A percentile compares a stretch with the other conserved stretches of the same genome.
Evolutionary conservation across 345 rosid genomes (phyloP).

Genomic region (Pelargonium nanum): DNA sequence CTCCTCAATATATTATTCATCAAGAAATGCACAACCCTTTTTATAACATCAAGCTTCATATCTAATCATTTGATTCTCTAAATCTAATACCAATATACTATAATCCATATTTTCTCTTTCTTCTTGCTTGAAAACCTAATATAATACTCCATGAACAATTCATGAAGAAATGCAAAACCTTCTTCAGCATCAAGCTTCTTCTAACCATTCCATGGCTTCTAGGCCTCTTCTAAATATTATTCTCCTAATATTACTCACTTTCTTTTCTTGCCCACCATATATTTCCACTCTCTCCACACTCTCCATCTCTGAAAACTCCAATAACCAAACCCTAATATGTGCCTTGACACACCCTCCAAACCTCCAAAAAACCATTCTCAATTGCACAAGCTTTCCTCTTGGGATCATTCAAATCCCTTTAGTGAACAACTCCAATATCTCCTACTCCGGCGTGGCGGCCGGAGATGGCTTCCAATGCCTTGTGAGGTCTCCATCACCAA

Average conservation of each 20-base stretch:
- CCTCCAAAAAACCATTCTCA: conserved; percentile 15
- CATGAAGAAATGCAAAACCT: background rate
- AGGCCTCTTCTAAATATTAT: background rate
- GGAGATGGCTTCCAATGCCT: conserved; percentile 61
- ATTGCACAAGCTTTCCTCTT: conserved; percentile 36
- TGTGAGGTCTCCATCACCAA: conserved; percentile 12
- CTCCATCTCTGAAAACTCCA: conserved; percentile 36
- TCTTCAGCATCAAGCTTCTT: background rate
- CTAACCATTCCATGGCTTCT: background rate
- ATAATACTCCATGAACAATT: background rate
- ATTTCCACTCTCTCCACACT: conserved; percentile 39
- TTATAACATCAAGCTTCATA: no score
- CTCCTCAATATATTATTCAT: no score
- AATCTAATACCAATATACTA: no score
- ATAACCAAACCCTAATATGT: conserved; percentile 39
- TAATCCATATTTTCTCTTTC: no score
- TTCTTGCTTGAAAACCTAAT: no score
- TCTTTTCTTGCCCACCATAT: background rate
- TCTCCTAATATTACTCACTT: background rate
- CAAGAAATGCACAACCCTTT: no score
- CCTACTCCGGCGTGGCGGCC: conserved; percentile 40
- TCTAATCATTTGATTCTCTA: no score
- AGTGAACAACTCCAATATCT: background rate
- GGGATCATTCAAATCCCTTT: conserved; percentile 16
- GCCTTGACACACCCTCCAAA: conserved; percentile 18